Base-by-base conservation (phyloP, 2,329 filamentous ascomycete species). In the Colletotrichum chlorophyti region DNA sequence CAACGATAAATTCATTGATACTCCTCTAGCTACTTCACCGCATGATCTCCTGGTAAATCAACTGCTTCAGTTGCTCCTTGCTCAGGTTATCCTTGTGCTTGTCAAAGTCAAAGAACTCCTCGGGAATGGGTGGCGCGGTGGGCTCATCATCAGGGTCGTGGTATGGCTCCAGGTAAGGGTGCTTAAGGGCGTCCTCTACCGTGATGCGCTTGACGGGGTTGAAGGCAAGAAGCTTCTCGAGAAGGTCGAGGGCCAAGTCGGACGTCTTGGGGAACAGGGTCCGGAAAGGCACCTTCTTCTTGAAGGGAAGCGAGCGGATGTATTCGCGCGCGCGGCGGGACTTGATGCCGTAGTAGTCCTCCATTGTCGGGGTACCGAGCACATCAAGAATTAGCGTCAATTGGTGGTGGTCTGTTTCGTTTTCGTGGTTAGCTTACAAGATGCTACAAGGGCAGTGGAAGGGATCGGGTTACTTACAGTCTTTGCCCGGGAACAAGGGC, bases 271-370 rank as follows among this genome's bases (percentile, higher is more conserved):
- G 94, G 83, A 99, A 99, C 74, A 99, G 87, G 40, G 90, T 91
- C 74, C 95, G 91, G 86, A 97, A 95, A 0, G 95, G 93, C 43
- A 98, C 96, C 87, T 98, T 98, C 88, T 98, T 98, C 87, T 98
- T 98, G 83, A 98, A 98, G 15, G 95, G 94, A 42, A 98, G 85
- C 51, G 93, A 97, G 62, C 95, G 92, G 72, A 99, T 99, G 79
- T 99, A 99, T 78, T 99, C 95, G 64, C 95, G 87, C 47, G 95
- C 95, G 70, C 95, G 91, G 65, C 95, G 91, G 51, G 95, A 98
- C 80, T 99, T 99, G 85, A 99, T 99, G 65, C 95, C 95, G 69
- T 99, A 99, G 84, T 99, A 99, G 74, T 99, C 95, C 75, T 99
- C 95, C 95, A 99, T 99, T 11, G 95, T 99, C 3, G 95, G 95